Base-by-base conservation (phyloP, 306 rosid species). In the Cyamopsis tetragonoloba region DNA sequence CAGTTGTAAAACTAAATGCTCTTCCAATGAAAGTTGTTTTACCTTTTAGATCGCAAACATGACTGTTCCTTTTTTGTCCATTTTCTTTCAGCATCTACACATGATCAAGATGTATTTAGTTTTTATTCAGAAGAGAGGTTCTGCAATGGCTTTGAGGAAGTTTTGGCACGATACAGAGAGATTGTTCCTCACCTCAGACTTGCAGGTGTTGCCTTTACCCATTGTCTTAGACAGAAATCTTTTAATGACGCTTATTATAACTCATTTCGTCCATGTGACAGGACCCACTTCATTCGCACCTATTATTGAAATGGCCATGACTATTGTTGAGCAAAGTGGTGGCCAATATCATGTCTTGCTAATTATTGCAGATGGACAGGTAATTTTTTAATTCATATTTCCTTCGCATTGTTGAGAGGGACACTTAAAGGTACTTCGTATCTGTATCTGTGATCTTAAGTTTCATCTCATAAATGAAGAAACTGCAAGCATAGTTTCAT, bases 221-320 rank as follows among this genome's bases (percentile, higher is more conserved):
- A 14, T 54, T 62, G 19, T 47, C 51, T 59, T 57, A 23, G 19
- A 19, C 15, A 1, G 12, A 30, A 4, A 2, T 14, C 30, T 32
- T 71, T 44, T 20, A 53, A 24, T 19, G 10, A 47, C 31, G 37
- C 60, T 44, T 10, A 27, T 51, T 6, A 35, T 42, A 23, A 38
- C 59, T 60, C 17, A 17, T 30, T n/a, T 35, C 57, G 41, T 68
- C 27, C 32, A 61, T 72, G 35, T 53, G 56, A 58, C 80, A 87
- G 95, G 93, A 13, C 96, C 96, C 15, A 90, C 96, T 51, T 90
- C 95, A 6, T 90, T 90, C 68, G 96, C 95, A 34, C 96, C 96
- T 5, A 67, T 87, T 6, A 83, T 90, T 75, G 96, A 90, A 75
- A 90, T 83, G 91, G 95, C 91, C 35, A 71, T 74, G 48, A 87